Base-by-base conservation (phyloP, 306 rosid genomes). In the Rosa multiflora region DNA sequence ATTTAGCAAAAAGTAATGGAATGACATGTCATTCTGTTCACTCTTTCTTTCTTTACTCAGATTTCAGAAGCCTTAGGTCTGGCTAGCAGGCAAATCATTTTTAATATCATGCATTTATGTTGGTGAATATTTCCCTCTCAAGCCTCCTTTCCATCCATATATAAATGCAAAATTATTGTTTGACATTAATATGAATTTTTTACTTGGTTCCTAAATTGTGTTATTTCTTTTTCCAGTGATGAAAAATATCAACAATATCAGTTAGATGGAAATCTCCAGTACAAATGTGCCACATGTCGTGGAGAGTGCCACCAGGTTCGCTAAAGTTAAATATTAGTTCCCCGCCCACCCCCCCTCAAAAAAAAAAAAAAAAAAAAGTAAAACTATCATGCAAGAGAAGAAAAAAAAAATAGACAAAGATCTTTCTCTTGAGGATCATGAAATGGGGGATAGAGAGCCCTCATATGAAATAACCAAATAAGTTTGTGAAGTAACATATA, bases 251-350 rank as follows among this genome's bases (percentile, higher is more conserved):
- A 79, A 78, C 98, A 93, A 71, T 96, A 86, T 89, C 99, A 96
- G 89, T 84, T 96, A 67, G 97, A 96, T 85, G 92, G 94, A 67
- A 96, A 96, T 87, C 90, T 96, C 52, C 96, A 91, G 87, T 96
- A 93, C 83, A 96, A 86, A 81, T 96, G 99, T 72, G 91, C 98
- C 7, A 92, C 99, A 2, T 96, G 99, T 69, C 98, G 99, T 52
- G 99, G 98, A 78, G 99, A 96, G 81, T 90, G 99, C 83, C 89
- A 93, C 75, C 90, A 91, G 99, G 99, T 96, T 83, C 79, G 84
- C 67, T 17, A 44, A 14, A 49, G 23, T 40, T 55, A 14, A 21
- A 32, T 35, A 15, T 47, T 26, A 20, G 10, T 18, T 18, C 11
- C 26, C 10, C 5, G 3, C 26, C 26, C 26, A 0, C 26, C 26